Evolutionary conservation across 2,329 filamentous ascomycete species (phyloP).

Genomic region (Chaetothyriales sp.): DNA sequence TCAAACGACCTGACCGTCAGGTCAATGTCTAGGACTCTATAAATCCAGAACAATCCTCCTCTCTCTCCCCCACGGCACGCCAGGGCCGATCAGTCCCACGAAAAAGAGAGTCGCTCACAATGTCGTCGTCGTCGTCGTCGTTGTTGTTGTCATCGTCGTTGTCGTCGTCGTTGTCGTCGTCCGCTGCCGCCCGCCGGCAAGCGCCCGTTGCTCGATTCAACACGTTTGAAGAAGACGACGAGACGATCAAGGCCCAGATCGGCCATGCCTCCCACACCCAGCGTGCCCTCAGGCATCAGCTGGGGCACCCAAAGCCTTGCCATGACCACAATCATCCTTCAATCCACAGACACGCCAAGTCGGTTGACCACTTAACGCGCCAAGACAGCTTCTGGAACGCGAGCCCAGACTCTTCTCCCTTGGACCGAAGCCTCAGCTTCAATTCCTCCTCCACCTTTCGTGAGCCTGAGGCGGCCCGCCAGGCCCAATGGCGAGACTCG

Average conservation of each 20-base stretch:
- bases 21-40: no score
- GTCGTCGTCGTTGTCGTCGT: no score
- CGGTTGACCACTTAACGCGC: neutral
- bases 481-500: slow-evolving; percentile 9
- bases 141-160: no score
- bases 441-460: slow-evolving; percentile 12
- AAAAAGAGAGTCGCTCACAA: neutral
- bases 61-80: no score
- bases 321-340: neutral
- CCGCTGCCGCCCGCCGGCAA: slow-evolving; percentile 5
- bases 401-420: neutral
- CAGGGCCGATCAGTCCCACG: no score
- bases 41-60: no score
- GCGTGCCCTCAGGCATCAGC: slow-evolving; percentile 1
- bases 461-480: slow-evolving; percentile 8
- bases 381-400: neutral
- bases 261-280: slow-evolving; percentile 9
- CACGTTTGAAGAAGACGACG: slow-evolving; percentile 7
- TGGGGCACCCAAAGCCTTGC: neutral
- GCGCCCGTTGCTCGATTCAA: slow-evolving; percentile 6
- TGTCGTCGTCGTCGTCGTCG: no score
- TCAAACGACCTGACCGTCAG: no score
- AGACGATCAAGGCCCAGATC: slow-evolving; percentile 7
- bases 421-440: slow-evolving; percentile 9
- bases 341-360: neutral